Base-by-base conservation (phyloP, 1,284 basidiomycete species). In the Austroboletus rostrupii region DNA sequence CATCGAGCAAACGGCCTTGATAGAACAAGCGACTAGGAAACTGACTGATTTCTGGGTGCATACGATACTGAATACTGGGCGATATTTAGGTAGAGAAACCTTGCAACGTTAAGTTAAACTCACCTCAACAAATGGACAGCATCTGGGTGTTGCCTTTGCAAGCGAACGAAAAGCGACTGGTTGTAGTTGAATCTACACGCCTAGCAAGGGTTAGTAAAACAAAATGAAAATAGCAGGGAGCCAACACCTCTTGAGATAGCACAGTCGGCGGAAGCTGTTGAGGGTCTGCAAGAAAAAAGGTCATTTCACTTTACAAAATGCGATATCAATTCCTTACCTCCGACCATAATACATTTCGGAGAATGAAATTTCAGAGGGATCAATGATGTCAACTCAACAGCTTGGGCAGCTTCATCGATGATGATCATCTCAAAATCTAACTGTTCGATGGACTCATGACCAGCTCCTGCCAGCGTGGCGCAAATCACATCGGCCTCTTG, bases 361-460 rank as follows among this genome's bases (percentile, higher is more conserved):
- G 85, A 90, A 32, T 80, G 81, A 70, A 95, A 99, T 64, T 92
- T 95, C 50, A 99, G 75, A 35, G 97, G 97, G 55, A 99, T 99
- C 52, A 99, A 71, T n/a, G 94, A 92, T 62, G 91, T 95, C 50
- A 98, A 77, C 69, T 99, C 97, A 43, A 98, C 90, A 5, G 95
- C 90, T 70, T 99, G 97, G 1, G 96, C 96, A 1, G 97, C 97
- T 69, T 99, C 97, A 64, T 99, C 97, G 57, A 99, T 97, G 62
- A 99, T 87, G 55, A 99, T 84, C 67, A 97, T 92, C 61, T 97
- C 94, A 63, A 98, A 98, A 48, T 94, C 89, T 58, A 92, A 84
- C 14, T 83, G 76, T 50, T 89, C 83, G 44, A 99, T 75, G 48
- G 81, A 80, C 37, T 97, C 94, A 60, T 97, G 92, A 2, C 96